Evolutionary conservation across 768 basidiomycete species (phyloP).

Genomic region (Obba rivulosa): DNA sequence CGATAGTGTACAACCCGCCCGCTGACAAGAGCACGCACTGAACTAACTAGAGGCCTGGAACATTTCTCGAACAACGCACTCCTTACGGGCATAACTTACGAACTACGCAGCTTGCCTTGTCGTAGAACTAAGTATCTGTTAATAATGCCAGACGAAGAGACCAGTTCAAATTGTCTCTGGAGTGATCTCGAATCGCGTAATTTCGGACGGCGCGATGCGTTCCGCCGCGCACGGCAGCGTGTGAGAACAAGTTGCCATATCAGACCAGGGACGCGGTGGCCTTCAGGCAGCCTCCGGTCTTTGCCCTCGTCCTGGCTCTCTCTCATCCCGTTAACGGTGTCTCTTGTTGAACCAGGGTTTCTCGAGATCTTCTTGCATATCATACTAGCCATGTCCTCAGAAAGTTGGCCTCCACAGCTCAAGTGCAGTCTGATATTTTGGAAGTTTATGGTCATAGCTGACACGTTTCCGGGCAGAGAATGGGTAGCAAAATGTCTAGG

Average conservation of each 20-base stretch:
- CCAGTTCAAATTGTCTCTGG: no score
- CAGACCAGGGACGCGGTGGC: no score
- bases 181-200: no score
- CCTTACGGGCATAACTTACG: no score
- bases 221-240: no score
- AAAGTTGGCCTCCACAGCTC: constrained; percentile 76
- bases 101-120: no score
- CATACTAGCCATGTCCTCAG: constrained; percentile 52
- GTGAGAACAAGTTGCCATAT: no score
- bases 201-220: no score
- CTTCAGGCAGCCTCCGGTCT: not conserved
- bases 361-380: no score
- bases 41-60: constrained; percentile 3
- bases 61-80: no score
- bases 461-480: constrained; percentile 46
- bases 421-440: constrained; percentile 43
- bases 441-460: not conserved
- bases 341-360: not conserved
- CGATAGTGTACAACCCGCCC: constrained; percentile 58
- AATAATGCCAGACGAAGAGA: no score
- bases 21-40: constrained; percentile 36
- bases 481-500: constrained; percentile 94
- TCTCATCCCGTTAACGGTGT: not conserved
- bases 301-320: not conserved
- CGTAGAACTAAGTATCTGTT: no score